phyloP scores from a whole-genome alignment of 108 stramenopile species.

The Nitzschia palea region DNA sequence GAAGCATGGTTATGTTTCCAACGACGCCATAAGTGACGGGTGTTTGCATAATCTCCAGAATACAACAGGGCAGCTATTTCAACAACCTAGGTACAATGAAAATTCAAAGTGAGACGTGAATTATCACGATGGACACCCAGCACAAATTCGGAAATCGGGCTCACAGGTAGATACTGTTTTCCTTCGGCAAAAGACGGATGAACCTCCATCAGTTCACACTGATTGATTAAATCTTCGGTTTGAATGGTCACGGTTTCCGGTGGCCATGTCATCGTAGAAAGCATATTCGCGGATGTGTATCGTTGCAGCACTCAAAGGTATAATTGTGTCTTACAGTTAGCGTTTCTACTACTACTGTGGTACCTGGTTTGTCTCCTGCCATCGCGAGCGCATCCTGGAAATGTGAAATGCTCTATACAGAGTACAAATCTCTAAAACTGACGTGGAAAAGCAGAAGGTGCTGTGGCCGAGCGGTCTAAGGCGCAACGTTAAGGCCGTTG shows the following conservation, averaged over 20 bases:
- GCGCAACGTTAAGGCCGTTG: conserved; percentile 92
- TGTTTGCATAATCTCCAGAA: conserved; percentile 13
- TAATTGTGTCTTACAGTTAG: too few species aligned
- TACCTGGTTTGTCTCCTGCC: too few species aligned
- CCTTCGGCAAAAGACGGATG: background rate
- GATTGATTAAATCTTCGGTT: conserved; percentile 13
- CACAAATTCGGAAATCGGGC: background rate
- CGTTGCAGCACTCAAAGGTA: too few species aligned
- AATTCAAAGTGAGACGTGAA: background rate
- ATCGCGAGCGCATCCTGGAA: too few species aligned
- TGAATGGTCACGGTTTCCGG: conserved; percentile 8
- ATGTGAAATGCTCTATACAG: too few species aligned
- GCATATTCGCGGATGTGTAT: too few species aligned
- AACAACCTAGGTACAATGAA: background rate
- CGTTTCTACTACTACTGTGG: too few species aligned
- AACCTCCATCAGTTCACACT: conserved; percentile 19
- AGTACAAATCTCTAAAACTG: too few species aligned
- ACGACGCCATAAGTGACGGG: conserved; percentile 20
- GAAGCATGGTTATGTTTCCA: conserved; percentile 7
- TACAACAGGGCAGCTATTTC: conserved; percentile 19
- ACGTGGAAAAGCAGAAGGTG: too few species aligned
- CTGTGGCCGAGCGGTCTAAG: conserved; percentile 89
- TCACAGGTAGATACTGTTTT: conserved; percentile 10
- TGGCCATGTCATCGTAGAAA: conserved; percentile 25
- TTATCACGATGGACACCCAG: too few species aligned